phyloP scores from a whole-genome alignment of 441 rosid species.

The Adansonia gregorii region DNA sequence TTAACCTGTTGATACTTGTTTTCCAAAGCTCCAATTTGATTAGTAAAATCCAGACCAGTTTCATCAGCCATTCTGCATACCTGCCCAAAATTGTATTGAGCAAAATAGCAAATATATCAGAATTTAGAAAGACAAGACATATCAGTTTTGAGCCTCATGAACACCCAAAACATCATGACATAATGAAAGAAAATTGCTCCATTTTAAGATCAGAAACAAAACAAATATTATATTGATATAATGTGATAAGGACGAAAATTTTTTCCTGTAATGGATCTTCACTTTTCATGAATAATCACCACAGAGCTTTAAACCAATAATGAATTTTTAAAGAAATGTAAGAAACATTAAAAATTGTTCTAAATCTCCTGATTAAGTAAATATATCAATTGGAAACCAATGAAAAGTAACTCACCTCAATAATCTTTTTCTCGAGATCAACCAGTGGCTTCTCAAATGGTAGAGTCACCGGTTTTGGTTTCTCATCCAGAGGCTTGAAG shows the following conservation, averaged over 20 bases:
- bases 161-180: not conserved
- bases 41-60: constrained; percentile 87
- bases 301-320: not conserved
- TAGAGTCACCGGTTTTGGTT: constrained; percentile 77
- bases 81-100: constrained; percentile 41
- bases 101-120: constrained; percentile 4
- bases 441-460: constrained; percentile 89
- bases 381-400: constrained; percentile 10
- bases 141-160: not conserved
- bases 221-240: not conserved
- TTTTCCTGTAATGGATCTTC: not conserved
- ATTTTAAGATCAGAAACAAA: constrained; percentile 29
- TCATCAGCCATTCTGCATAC: constrained; percentile 91
- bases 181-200: not conserved
- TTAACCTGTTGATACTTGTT: constrained; percentile 79
- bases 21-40: constrained; percentile 76
- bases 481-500: constrained; percentile 79
- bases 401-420: constrained; percentile 49
- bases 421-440: constrained; percentile 76
- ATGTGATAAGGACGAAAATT: not conserved
- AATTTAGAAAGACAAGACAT: not conserved
- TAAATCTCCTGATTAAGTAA: not conserved
- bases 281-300: constrained; percentile 4
- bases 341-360: not conserved
- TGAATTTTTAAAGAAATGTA: not conserved